Evolutionary conservation across 2,329 filamentous ascomycete genomes (phyloP), one percentile per base, ranked within the genome.

Genomic region (Catunica adiposa): DNA sequence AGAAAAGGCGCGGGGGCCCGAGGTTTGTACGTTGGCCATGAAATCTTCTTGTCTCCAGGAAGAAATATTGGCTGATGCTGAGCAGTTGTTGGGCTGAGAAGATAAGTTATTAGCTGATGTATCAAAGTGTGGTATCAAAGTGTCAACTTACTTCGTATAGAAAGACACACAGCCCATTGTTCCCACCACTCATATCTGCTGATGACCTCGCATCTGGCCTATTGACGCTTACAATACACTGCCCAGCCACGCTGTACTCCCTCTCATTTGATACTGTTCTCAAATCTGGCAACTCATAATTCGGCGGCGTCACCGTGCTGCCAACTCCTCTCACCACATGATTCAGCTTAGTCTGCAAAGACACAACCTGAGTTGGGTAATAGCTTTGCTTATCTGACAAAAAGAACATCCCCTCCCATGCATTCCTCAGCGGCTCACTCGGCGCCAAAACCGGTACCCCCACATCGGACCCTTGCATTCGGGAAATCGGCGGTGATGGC

Each of bases 91-190:
- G 62, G 76, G 72, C 73, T 77, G 55, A 38, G 40, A 29, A 3
- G n/a, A 44, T 26, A 56, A 29, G 11, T 23, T 34, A 23, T 54
- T 42, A 54, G 51, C 11, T 23, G 42, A 42, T n/a, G 20, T 11
- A 2, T 15, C n/a, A 11, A 9, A 22, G n/a, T 34, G 42, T 20
- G 25, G 15, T 25, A 8, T 46, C 15, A 15, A 8, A 44, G 26
- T 6, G 15, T 20, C 11, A 5, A 62, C 70, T 57, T 62, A 78
- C 76, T 68, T 79, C 73, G 61, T 75, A 79, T 20, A 78, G 63
- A 61, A 78, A 77, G 44, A 74, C 63, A 58, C 72, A 77, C 42
- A 75, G 65, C 37, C 69, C 70, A 44, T 73, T 70, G 20, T 65
- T 63, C 20, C 62, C 62, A 22, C 62, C 62, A 23, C 62, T 61